Base-by-base conservation (phyloP, 1,139 yeast species). In the Blastobotrys capitulatus region DNA sequence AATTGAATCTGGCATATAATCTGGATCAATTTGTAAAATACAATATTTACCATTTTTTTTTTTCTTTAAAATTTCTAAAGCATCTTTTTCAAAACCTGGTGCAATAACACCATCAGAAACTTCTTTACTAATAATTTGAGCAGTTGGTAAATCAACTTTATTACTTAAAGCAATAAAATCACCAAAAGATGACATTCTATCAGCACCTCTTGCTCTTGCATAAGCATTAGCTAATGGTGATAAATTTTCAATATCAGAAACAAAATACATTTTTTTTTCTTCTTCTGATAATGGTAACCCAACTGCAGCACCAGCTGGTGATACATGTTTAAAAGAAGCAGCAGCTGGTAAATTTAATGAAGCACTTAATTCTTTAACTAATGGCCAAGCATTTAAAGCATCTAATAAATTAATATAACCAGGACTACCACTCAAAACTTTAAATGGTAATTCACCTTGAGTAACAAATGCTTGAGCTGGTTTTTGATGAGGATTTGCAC, bases 151-250 rank as follows among this genome's bases (percentile, higher is more conserved):
- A 70, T 92, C 98, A 58, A 92, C 98, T 71, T 86, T 87, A 76
- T 90, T 90, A 54, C 97, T 88, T 57, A 92, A 78, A 49, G 98
- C 98, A 65, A 92, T 92, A 78, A 90, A 92, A 73, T 92, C 98
- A 67, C 98, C 98, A 66, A 92, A 92, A 15, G 96, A 87, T 13
- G 97, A 89, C 98, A 92, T 92, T 78, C 98, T 85, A 74, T 92
- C 98, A 59, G 98, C 98, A 70, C 98, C 98, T 73, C 98, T 86
- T 50, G 98, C 98, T 73, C 98, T 86, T 41, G 98, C 98, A 65
- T 92, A 92, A 53, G 98, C 98, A 66, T 86, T 86, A 56, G 98
- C 98, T 67, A 92, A 78, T 53, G 97, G 97, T 31, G 97, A 87
- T 68, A 92, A 77, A 77, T 89, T 86, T 72, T 88, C 96, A 65